A percentile compares a stretch with the other conserved stretches of the same genome.
phyloP scores from a whole-genome alignment of 2,329 filamentous ascomycete species.

The Apiospora arundinis region DNA sequence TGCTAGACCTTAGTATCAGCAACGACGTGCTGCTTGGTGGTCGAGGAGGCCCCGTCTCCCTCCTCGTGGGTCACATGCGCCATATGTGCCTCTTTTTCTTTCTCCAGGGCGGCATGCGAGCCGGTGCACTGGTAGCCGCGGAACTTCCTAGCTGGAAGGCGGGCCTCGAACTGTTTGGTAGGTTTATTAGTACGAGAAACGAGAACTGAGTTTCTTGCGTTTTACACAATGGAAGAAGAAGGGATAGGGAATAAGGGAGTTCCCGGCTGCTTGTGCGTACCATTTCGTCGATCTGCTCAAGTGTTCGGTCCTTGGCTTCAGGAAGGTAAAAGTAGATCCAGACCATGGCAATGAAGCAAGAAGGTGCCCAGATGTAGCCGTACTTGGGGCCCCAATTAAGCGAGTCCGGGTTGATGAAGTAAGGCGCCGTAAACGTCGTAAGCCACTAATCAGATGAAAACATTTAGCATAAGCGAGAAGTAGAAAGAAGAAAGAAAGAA shows the following conservation, averaged over 20 bases:
- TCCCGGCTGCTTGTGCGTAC: constrained; percentile 28
- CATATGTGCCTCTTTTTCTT: not conserved
- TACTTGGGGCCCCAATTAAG: constrained; percentile 60
- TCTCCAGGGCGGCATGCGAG: not conserved
- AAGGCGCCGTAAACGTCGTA: constrained; percentile 59
- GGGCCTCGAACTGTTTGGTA: constrained; percentile 31
- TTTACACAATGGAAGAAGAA: no score
- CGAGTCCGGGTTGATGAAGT: constrained; percentile 58
- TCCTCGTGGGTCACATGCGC: constrained; percentile 31
- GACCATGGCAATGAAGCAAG: constrained; percentile 33
- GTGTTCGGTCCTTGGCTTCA: constrained; percentile 52
- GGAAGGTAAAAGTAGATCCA: constrained; percentile 52
- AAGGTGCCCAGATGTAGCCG: constrained; percentile 56
- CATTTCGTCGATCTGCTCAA: constrained; percentile 57
- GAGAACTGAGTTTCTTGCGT: no score
- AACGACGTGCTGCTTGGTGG: constrained; percentile 7
- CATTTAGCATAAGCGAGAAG: no score
- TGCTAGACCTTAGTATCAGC: not conserved
- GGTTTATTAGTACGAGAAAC: not conserved
- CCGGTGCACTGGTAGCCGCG: constrained; percentile 30
- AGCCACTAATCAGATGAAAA: constrained; percentile 45
- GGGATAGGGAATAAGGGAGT: not conserved
- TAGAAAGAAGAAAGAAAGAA: no score
- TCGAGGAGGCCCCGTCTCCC: not conserved
- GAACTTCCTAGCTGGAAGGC: constrained; percentile 32